Evolutionary conservation across 441 rosid genomes (phyloP), one percentile per base, ranked within the genome.

Genomic region (Eutrema salsugineum): DNA sequence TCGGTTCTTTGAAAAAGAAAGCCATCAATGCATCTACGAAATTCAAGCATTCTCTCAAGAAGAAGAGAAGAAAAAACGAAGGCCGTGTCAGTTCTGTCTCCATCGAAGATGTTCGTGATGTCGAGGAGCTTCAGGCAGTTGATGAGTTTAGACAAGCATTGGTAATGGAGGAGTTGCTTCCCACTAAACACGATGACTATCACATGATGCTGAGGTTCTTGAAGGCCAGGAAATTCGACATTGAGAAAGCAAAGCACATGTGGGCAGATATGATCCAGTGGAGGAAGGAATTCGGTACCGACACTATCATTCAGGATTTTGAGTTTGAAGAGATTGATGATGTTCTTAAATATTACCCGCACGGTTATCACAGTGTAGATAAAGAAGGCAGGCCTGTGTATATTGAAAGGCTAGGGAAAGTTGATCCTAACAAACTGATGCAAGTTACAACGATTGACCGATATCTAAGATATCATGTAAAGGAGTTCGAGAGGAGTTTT

Each of bases 211-310:
- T 94, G 72, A 82, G 99, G 93, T 91, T 75, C 64, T 47, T 58
- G 83, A 91, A 90, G 72, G 99, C 97, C 4, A 87, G 99, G 79
- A 94, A 88, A 77, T 91, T 91, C 71, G 99, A 94, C 73, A 78
- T 86, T 40, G 97, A 94, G 47, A 94, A 87, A 71, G 97, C 97
- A 6, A 94, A 87, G 79, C 91, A 86, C 48, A 94, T 94, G 98
- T 94, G 98, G 98, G 86, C 93, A 19, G 99, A 94, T 66, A 91
- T 91, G 99, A 84, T 94, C 75, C 93, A 86, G 8, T 94, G 99
- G 99, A 91, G 97, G 84, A 90, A 86, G 70, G 99, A 91, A 51
- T 94, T 94, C 38, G 89, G 91, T 44, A 83, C 85, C 11, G 94
- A 94, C 73, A 87, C 91, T 28, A 86, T 94, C 27, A 79, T 82